Evolutionary conservation across 495 filamentous ascomycete genomes (phyloP).

Genomic region (Aspergillus mulundensis): DNA sequence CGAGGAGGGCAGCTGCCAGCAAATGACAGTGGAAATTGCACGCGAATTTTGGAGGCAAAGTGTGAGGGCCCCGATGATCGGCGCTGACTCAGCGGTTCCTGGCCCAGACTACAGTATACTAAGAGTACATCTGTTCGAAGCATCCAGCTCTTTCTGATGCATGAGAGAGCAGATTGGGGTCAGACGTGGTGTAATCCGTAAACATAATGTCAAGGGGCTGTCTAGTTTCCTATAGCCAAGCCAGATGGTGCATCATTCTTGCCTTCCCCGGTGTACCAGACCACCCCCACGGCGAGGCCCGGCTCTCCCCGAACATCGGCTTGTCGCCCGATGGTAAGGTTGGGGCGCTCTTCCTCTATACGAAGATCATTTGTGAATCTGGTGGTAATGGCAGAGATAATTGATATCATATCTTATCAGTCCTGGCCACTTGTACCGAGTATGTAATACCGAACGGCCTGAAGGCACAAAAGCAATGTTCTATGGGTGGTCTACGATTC

Average conservation of each 20-base stretch:
- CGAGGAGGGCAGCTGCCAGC: constrained; percentile 3
- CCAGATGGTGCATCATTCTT: background rate
- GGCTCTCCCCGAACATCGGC: constrained; percentile 12
- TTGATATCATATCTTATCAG: background rate
- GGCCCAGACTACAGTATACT: background rate
- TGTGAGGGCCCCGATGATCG: constrained; percentile 4
- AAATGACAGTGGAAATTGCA: constrained; percentile 4
- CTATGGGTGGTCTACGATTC: no score
- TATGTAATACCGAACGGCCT: no score
- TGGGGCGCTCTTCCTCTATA: background rate
- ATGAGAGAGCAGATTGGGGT: background rate
- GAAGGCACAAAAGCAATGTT: no score
- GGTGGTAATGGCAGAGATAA: background rate
- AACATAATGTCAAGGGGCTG: background rate
- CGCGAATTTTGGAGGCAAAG: constrained; percentile 1
- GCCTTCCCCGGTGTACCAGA: background rate
- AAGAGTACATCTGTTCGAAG: no score
- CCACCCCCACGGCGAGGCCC: constrained; percentile 13
- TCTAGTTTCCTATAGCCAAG: background rate
- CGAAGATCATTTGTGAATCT: background rate
- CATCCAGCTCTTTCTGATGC: background rate
- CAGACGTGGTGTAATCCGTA: background rate
- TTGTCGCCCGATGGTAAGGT: background rate
- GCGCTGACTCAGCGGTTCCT: constrained; percentile 9
- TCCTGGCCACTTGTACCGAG: background rate